Evolutionary conservation across 371 early-diverging fungal genomes (phyloP).

Genomic region (Mortierella sp.): DNA sequence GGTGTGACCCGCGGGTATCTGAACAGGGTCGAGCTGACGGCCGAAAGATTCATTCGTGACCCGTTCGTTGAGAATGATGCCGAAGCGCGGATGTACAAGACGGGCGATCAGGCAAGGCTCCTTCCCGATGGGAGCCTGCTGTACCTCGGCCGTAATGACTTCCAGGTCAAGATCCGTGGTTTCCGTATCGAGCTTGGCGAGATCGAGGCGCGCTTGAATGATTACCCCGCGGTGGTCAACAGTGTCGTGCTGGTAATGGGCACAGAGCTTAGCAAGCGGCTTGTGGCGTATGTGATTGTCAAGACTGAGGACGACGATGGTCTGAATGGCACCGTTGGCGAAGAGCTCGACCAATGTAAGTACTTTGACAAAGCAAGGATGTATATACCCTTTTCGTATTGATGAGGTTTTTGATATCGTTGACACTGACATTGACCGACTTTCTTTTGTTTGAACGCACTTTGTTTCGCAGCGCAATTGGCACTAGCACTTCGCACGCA

Average conservation of each 20-base stretch:
- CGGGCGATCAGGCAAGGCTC: constrained; percentile 59
- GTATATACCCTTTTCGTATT: too few relatives aligned
- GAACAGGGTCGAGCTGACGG: constrained; percentile 38
- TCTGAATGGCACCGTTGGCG: neutral
- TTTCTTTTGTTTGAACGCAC: neutral
- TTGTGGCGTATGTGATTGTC: constrained; percentile 29
- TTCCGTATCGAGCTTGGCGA: constrained; percentile 63
- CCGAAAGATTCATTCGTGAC: constrained; percentile 16
- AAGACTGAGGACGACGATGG: neutral
- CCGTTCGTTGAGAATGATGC: constrained; percentile 4
- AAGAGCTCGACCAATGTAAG: neutral
- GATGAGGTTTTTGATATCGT: too few relatives aligned
- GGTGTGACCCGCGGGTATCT: constrained; percentile 48
- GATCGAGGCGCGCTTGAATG: constrained; percentile 28
- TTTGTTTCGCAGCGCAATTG: neutral
- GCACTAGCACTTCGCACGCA: constrained; percentile 7
- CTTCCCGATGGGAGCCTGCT: constrained; percentile 55
- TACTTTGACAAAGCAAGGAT: neutral
- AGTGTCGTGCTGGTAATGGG: constrained; percentile 8
- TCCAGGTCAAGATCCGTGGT: constrained; percentile 63
- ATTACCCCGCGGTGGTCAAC: constrained; percentile 18
- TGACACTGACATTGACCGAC: too few relatives aligned
- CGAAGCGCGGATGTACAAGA: constrained; percentile 50
- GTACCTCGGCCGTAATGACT: constrained; percentile 43
- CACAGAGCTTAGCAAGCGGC: constrained; percentile 17